These are phyloP conservation scores for Globisporangium middletonii DNA, from an alignment of 352 stramenopile species.

Conservation along the genomic window DNA sequence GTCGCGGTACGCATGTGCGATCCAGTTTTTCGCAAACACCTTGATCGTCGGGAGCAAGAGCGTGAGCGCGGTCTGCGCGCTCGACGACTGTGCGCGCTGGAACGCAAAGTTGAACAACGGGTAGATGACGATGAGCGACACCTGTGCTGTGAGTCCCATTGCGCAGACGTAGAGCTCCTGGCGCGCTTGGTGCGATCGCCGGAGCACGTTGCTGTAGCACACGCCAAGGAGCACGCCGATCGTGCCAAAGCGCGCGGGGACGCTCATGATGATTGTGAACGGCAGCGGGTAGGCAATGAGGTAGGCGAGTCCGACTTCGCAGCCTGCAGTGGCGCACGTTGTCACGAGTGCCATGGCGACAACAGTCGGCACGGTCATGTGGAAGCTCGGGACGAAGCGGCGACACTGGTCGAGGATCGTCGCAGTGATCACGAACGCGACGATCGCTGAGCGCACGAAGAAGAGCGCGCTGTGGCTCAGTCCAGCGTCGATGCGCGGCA, in stretches of 20 bases:
- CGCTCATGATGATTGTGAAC: constrained; percentile 18
- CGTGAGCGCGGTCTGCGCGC: constrained; percentile 10
- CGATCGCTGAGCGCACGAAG: constrained; percentile 16
- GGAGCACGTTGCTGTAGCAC: not conserved
- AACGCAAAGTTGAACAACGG: constrained; percentile 20
- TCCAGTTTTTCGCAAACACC: constrained; percentile 17
- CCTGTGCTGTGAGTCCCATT: constrained; percentile 2
- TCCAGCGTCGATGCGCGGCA: constrained; percentile 12
- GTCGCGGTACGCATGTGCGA: constrained; percentile 13
- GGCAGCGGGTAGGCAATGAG: constrained; percentile 23
- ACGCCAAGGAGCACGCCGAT: constrained; percentile 1
- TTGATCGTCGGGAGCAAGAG: constrained; percentile 18
- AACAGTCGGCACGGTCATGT: constrained; percentile 5
- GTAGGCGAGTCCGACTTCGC: constrained; percentile 8
- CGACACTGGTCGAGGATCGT: constrained; percentile 19
- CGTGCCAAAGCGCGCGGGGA: not conserved
- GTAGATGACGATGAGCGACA: constrained; percentile 19
- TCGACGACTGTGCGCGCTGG: not conserved
- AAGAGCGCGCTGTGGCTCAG: constrained; percentile 15
- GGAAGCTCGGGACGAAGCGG: constrained; percentile 10
- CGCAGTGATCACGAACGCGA: constrained; percentile 12
- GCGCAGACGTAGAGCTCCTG: constrained; percentile 13
- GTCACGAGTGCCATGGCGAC: constrained; percentile 10
- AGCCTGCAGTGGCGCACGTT: constrained; percentile 4
- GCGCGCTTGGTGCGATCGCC: not conserved